Evolutionary conservation across 306 rosid species (phyloP), one percentile per base, ranked within the genome.

Genomic region (Quercus mongolica): DNA sequence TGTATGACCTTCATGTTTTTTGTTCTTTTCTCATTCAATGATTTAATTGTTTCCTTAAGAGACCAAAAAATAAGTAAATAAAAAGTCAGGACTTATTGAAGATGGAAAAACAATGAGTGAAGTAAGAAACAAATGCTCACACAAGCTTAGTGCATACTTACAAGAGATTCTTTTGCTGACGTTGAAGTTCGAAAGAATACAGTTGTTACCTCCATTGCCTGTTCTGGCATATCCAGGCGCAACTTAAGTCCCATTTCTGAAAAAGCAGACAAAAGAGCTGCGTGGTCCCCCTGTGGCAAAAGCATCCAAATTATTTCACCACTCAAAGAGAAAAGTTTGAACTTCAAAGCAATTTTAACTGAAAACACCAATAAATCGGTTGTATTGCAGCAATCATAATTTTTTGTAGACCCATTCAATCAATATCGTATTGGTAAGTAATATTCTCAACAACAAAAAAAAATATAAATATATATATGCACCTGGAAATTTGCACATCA

Each of bases 211-310:
- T 88, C 90, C 99, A 96, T 96, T 81, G 86, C 97, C 85, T 96
- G 99, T 83, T 96, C 99, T 44, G 99, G 99, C 76, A 96, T 54
- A 87, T 96, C 98, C 76, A 96, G 87, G 26, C 96, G 91, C 83
- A 93, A 85, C 89, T 89, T 96, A 19, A 96, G 97, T 80, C 99
- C 99, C 99, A 96, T 96, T 86, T 96, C 98, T 23, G 97, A 87
- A 72, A 96, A 93, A 79, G 99, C 95, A 17, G 99, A 96, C 76
- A 96, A 83, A 85, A 96, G 96, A 73, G 99, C 97, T 72, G 89
- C 98, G 0, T 91, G 92, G 85, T 96, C 99, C 81, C 98, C 98
- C 99, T 96, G 78, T 73, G 62, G 82, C 56, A 87, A 80, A 85
- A 57, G 73, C 68, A 56, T 83, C 52, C 81, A 77, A 46, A 74